A percentile compares a stretch with the other conserved stretches of the same genome.
phyloP scores from a whole-genome alignment of 192 early-diverging fungal species.

The Dimargaris cristalligena region DNA sequence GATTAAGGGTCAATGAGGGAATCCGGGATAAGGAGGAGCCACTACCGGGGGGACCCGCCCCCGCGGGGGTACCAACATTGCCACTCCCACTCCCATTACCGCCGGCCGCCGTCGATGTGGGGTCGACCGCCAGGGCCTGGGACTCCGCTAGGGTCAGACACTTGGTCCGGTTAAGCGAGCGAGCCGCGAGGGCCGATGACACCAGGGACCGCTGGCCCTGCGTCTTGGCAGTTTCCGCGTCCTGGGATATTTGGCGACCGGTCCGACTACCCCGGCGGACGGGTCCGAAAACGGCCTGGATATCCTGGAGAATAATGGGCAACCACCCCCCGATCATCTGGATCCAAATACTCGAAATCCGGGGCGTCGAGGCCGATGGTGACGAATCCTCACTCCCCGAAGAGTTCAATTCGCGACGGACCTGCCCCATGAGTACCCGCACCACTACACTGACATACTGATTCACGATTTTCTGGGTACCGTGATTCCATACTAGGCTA shows the following conservation, averaged over 20 bases:
- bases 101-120: too few species aligned
- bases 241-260: too few species aligned
- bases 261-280: too few species aligned
- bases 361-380: neutral
- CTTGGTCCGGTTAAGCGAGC: too few species aligned
- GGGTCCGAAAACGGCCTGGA: slow-evolving; percentile 1
- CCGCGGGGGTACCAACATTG: too few species aligned
- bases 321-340: neutral
- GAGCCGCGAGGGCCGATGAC: too few species aligned
- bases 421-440: neutral
- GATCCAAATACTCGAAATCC: neutral
- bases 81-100: too few species aligned
- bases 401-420: neutral
- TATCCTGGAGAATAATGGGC: neutral
- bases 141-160: too few species aligned
- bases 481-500: slow-evolving; percentile 7
- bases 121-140: too few species aligned
- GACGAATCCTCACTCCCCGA: neutral
- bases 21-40: neutral
- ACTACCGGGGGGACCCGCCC: too few species aligned
- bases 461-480: neutral
- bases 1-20: neutral
- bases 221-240: too few species aligned
- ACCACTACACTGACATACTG: neutral
- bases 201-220: too few species aligned